Percentiles rank a stretch among this genome's conserved stretches.
These are phyloP conservation scores for Fomitopsis palustris DNA, from an alignment of 1,284 basidiomycete genomes.

Conservation along the genomic window DNA sequence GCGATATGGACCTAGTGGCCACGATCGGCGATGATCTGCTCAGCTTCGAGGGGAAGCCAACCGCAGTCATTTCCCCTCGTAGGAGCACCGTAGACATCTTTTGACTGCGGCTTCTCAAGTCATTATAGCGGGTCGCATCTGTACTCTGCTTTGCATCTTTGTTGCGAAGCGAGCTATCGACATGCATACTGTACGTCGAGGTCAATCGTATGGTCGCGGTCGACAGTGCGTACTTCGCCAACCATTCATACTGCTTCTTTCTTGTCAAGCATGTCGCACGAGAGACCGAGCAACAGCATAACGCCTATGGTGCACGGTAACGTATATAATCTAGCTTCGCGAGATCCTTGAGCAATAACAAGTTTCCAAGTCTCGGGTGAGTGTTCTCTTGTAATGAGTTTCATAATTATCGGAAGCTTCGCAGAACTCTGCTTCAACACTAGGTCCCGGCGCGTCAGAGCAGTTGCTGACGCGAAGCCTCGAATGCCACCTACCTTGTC, in stretches of 20 bases:
- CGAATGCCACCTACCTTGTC: conserved; percentile 66
- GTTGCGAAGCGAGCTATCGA: too few relatives aligned
- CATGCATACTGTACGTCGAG: too few relatives aligned
- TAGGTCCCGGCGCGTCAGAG: conserved; percentile 26
- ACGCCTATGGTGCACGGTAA: not conserved
- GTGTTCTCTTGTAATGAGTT: conserved; percentile 78
- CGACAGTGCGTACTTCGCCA: too few relatives aligned
- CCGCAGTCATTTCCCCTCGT: conserved; percentile 51
- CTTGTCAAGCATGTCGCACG: too few relatives aligned
- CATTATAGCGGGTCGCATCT: too few relatives aligned
- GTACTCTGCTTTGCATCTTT: too few relatives aligned
- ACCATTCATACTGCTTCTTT: too few relatives aligned
- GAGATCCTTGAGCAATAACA: conserved; percentile 44
- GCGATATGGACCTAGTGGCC: conserved; percentile 56
- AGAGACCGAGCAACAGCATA: too few relatives aligned
- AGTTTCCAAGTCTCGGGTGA: conserved; percentile 77
- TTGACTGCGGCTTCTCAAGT: conserved; percentile 19
- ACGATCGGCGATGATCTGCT: conserved; percentile 59
- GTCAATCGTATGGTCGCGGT: too few relatives aligned
- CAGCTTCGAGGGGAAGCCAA: conserved; percentile 54
- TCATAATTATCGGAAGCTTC: conserved; percentile 87
- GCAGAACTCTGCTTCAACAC: conserved; percentile 85
- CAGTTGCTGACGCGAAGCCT: not conserved
- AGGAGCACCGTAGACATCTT: conserved; percentile 45
- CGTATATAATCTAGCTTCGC: not conserved